Base-by-base conservation (phyloP, 2,329 filamentous ascomycete genomes). In the Clonostachys byssicola region DNA sequence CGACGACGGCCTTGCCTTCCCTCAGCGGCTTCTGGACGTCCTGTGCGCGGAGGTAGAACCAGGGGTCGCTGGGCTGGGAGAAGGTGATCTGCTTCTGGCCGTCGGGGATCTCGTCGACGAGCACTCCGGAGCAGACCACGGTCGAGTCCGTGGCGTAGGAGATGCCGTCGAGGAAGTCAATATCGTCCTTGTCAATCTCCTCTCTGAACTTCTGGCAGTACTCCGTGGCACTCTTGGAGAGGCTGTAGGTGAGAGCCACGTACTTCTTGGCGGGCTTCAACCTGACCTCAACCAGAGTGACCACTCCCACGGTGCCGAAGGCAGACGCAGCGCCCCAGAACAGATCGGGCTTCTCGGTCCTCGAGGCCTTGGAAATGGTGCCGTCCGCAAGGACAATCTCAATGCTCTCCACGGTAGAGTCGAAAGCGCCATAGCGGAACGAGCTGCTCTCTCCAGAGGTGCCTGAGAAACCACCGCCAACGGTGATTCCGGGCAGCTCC, bases 401-500 rank as follows among this genome's bases (percentile, higher is more conserved):
- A 14, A 87, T 74, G 46, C 70, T 76, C 42, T 74, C 77, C 47
- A 88, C 67, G 0, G 76, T 85, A 4, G 72, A 68, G 57, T 86
- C 81, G 54, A 88, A 87, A 49, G 81, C 80, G 4, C 85, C 84
- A 56, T 86, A 72, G 44, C 78, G 80, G 61, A 85, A 87, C 10
- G 79, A 84, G 56, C 79, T 85, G 64, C 81, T 86, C 62, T 88
- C 85, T 12, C 83, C 85, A 8, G 82, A 79, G 1, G 80, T 85
- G 2, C 84, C 83, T 41, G 81, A 78, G 61, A 85, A 87, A 4
- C 80, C 83, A 35, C 85, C 85, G 20, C 84, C 85, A 6, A 78
- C 80, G 2, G 85, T 88, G 59, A 88, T 88, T n/a, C 81, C 83
- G 3, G 82, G 83, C 48, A 88, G 86, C 58, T 88, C 84, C 78